These are phyloP conservation scores for Pulveroboletus sp. DNA, from an alignment of 768 basidiomycete genomes.

Conservation along the genomic window DNA sequence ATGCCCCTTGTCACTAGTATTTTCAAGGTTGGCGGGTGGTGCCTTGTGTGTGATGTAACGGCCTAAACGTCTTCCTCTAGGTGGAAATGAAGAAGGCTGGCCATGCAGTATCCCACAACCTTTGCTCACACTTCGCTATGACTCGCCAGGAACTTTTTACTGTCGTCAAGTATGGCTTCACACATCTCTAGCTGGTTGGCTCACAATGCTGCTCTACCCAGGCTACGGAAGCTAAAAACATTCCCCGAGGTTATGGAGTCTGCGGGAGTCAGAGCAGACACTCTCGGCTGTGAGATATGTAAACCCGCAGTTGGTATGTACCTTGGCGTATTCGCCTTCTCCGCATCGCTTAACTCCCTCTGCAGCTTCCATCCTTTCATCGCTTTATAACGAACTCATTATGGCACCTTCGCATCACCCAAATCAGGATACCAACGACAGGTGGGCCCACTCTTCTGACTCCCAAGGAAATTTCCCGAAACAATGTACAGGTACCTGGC, in stretches of 20 bases:
- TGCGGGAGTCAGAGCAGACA: conserved; percentile 43
- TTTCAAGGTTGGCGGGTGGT: no score
- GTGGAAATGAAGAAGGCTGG: conserved; percentile 68
- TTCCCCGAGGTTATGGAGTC: conserved; percentile 51
- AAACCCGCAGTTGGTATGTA: conserved; percentile 61
- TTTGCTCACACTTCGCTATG: conserved; percentile 65
- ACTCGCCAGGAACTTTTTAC: conserved; percentile 65
- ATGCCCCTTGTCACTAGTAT: conserved; percentile 49
- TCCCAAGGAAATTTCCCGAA: no score
- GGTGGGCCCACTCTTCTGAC: no score
- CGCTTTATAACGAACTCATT: conserved; percentile 60
- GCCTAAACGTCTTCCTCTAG: no score
- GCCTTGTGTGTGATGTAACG: no score
- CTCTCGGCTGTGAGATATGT: conserved; percentile 70
- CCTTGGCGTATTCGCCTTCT: neutral
- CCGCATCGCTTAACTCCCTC: neutral
- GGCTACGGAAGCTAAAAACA: conserved; percentile 57
- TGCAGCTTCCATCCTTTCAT: conserved; percentile 40
- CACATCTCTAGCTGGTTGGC: no score
- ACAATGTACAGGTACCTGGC: conserved; percentile 60
- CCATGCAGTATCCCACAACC: conserved; percentile 49
- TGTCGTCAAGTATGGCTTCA: conserved; percentile 42
- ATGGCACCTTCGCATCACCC: conserved; percentile 60
- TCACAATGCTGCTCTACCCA: neutral
- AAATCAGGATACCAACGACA: conserved; percentile 71